Evolutionary conservation across 139 green algal genomes (phyloP).

Genomic region (Parachlorella kessleri): DNA sequence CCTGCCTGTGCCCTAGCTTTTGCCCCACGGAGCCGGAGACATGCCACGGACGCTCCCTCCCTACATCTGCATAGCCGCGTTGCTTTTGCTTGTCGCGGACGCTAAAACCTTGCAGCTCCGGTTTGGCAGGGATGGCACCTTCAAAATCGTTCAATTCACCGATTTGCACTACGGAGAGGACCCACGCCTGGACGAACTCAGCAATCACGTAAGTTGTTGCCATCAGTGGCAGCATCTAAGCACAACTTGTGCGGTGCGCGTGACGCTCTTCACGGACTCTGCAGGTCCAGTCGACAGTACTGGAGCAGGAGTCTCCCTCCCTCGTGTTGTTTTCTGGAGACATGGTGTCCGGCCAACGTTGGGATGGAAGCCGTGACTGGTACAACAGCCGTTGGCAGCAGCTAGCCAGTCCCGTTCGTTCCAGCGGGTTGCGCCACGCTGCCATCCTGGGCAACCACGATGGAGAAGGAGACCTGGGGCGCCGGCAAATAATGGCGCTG

Average conservation of each 20-base stretch:
- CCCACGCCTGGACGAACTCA: not conserved
- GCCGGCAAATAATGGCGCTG: not conserved
- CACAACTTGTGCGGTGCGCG: too few species aligned
- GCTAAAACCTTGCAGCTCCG: too few species aligned
- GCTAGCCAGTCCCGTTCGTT: constrained; percentile 8
- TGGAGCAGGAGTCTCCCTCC: not conserved
- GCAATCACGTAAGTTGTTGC: not conserved
- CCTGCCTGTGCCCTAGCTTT: too few species aligned
- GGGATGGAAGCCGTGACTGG: constrained; percentile 7
- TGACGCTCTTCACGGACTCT: too few species aligned
- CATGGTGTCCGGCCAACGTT: constrained; percentile 24
- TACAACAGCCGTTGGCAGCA: constrained; percentile 19
- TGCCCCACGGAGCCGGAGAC: too few species aligned
- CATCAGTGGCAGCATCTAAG: too few species aligned
- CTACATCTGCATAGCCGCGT: too few species aligned
- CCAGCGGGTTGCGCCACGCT: constrained; percentile 5
- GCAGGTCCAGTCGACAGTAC: not conserved
- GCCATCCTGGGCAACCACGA: constrained; percentile 40
- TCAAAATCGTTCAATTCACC: constrained; percentile 23
- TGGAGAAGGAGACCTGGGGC: constrained; percentile 23
- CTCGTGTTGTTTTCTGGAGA: constrained; percentile 27
- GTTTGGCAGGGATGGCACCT: not conserved
- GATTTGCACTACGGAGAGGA: constrained; percentile 26
- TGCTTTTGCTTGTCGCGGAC: too few species aligned
- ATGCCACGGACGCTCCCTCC: too few species aligned